Conservation (phyloP, 2,329 filamentous ascomycete species). For the Colletotrichum lini region DNA sequence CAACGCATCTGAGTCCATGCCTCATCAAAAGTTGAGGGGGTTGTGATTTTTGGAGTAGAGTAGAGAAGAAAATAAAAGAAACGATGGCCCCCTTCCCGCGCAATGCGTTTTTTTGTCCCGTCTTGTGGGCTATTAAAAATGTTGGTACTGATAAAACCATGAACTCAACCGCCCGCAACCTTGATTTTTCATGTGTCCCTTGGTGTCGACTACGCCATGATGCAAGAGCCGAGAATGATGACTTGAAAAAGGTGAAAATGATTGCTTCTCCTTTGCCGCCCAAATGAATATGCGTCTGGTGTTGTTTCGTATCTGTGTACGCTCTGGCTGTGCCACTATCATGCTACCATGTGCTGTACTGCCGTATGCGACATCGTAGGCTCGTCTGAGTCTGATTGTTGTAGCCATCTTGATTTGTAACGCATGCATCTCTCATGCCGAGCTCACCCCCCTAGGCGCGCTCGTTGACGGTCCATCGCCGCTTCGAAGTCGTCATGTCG, state of each 20-base stretch:
- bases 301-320: constrained; percentile 20
- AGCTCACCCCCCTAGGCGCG: constrained; percentile 42
- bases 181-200: neutral
- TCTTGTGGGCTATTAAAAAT: constrained; percentile 27
- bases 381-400: neutral
- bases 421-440: neutral
- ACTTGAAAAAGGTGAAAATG: constrained; percentile 23
- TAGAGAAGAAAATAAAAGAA: neutral
- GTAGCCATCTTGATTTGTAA: neutral
- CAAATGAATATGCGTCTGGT: constrained; percentile 11
- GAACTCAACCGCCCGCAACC: neutral
- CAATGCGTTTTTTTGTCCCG: neutral
- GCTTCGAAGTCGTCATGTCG: constrained; percentile 63
- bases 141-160: neutral
- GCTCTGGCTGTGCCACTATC: constrained; percentile 7
- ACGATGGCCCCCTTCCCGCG: neutral
- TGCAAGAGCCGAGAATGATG: neutral
- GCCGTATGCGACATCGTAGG: neutral
- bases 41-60: neutral
- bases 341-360: constrained; percentile 6
- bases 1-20: neutral
- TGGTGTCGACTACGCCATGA: constrained; percentile 26
- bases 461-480: constrained; percentile 71
- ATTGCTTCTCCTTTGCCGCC: constrained; percentile 18
- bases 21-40: neutral